Percentiles rank a stretch among this genome's conserved stretches.
These are phyloP conservation scores for Amaranthus palmeri DNA, from an alignment of 148 eudicot genomes.

Conservation along the genomic window DNA sequence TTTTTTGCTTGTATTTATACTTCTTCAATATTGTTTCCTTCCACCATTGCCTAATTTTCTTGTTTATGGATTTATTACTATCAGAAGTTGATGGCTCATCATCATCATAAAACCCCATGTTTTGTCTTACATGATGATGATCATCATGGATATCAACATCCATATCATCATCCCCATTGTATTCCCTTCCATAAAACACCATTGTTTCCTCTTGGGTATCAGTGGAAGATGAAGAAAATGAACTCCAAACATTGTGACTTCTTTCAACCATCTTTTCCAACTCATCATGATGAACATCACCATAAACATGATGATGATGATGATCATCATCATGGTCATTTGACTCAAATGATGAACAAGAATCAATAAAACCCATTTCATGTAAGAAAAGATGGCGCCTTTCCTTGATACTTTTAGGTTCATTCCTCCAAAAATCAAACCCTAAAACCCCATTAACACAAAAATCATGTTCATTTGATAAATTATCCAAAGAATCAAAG, in stretches of 20 bases:
- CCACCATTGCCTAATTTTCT: too few species aligned
- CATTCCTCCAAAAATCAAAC: constrained; percentile 53
- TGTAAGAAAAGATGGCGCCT: constrained; percentile 46
- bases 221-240: constrained; percentile 17
- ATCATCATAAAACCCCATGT: too few species aligned
- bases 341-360: background rate
- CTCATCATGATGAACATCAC: constrained; percentile 10
- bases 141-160: constrained; percentile 34
- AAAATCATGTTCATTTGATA: constrained; percentile 41
- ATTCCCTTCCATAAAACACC: constrained; percentile 25
- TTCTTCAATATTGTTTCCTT: too few species aligned
- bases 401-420: constrained; percentile 52
- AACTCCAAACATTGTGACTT: constrained; percentile 33
- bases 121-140: constrained; percentile 15
- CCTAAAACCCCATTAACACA: constrained; percentile 25
- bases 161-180: constrained; percentile 31
- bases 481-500: constrained; percentile 46
- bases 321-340: background rate
- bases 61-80: too few species aligned
- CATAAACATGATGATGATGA: background rate
- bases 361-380: constrained; percentile 48
- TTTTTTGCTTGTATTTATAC: too few species aligned
- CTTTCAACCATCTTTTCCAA: constrained; percentile 29
- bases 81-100: too few species aligned
- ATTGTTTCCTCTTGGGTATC: constrained; percentile 13